Evolutionary conservation across 768 basidiomycete genomes (phyloP), one percentile per base, ranked within the genome.

Genomic region (Postia placenta): DNA sequence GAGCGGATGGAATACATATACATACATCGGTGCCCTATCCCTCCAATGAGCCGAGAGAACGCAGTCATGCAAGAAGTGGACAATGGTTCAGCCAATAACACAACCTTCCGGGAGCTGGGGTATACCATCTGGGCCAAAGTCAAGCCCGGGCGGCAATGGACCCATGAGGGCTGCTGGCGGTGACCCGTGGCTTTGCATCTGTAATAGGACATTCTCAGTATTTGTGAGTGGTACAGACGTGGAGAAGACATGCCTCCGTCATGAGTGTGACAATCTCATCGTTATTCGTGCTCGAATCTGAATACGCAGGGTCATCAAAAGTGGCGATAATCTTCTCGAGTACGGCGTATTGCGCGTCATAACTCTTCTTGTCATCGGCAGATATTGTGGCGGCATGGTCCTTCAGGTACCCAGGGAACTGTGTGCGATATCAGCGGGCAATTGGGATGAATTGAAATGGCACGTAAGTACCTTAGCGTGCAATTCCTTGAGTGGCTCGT

Each of bases 81-180:
- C 38, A 9, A 17, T 39, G 24, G 3, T n/a, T 42, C 39, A 68
- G 33, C 58, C 52, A 36, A 71, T 65, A 23, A 58, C 55, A 48
- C 73, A 70, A 11, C 59, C 61, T 1, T 71, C 70, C 1, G 75
- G 72, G 14, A 79, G 43, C 35, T 73, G 63, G 4, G 78, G 80
- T 50, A 74, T 60, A 11, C 81, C 82, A 43, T 85, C 82, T 1
- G 70, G 41, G 0, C 78, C 80, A 22, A 83, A 53, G 5, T 67
- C 71, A 24, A 80, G 65, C n/a, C 85, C 87, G 2, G 86, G 76
- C 0, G 91, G 91, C 42, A 92, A 70, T 0, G 81, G 78, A 1
- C 89, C 91, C 86, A 92, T 91, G 43, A 92, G 75, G 57, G 89
- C 87, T 17, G 77, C 60, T 2, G 91, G 91, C 0, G 89, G 91